Conservation (phyloP, 2,329 filamentous ascomycete species). For the Tetracladium maxilliforme region DNA sequence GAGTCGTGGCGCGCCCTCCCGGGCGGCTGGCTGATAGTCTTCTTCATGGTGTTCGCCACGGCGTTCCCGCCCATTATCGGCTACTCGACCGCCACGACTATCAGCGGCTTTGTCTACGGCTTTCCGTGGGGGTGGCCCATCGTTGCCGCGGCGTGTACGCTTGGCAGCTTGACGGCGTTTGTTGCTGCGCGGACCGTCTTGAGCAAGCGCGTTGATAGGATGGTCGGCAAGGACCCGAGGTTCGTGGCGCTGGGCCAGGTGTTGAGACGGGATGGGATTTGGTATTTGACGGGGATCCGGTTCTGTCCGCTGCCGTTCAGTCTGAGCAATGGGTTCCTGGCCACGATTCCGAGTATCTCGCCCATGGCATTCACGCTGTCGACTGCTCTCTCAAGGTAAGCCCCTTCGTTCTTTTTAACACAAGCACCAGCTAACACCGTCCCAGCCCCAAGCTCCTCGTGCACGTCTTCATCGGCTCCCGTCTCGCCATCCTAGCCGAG, state of each 20-base stretch:
- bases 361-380: slow-evolving; percentile 65
- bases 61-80: slow-evolving; percentile 61
- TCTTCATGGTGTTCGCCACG: slow-evolving; percentile 48
- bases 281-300: slow-evolving; percentile 80
- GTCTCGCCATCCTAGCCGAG: slow-evolving; percentile 72
- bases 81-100: slow-evolving; percentile 52
- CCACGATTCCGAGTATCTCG: slow-evolving; percentile 80
- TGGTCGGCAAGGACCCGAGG: slow-evolving; percentile 70
- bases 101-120: slow-evolving; percentile 58
- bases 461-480: slow-evolving; percentile 80
- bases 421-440: slow-evolving; percentile 3
- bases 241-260: slow-evolving; percentile 84
- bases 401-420: background rate
- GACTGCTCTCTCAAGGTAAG: slow-evolving; percentile 57
- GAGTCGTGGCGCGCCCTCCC: slow-evolving; percentile 61
- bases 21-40: slow-evolving; percentile 56
- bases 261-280: slow-evolving; percentile 77
- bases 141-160: slow-evolving; percentile 59
- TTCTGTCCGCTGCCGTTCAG: slow-evolving; percentile 89
- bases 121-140: slow-evolving; percentile 60
- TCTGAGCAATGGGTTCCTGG: slow-evolving; percentile 84
- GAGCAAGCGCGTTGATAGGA: slow-evolving; percentile 60
- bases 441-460: slow-evolving; percentile 77
- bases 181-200: slow-evolving; percentile 67
- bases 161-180: slow-evolving; percentile 69